A percentile compares a stretch with the other conserved stretches of the same genome.
phyloP scores from a whole-genome alignment of 78 protist genomes.

The Diacronema lutheri region DNA sequence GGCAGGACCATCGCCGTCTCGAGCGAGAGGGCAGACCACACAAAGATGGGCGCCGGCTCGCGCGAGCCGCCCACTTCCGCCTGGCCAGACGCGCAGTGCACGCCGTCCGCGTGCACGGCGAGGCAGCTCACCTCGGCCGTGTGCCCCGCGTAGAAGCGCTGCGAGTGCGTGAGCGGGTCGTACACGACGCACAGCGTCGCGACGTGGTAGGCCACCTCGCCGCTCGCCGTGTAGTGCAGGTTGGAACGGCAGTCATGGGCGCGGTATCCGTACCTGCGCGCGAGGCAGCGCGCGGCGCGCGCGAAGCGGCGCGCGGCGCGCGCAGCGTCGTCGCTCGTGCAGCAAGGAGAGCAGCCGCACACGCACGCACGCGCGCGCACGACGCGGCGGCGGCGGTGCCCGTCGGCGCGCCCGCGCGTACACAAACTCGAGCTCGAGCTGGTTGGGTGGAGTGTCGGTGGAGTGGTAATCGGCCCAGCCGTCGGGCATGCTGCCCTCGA shows the following conservation, averaged over 20 bases:
- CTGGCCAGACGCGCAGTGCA: slow-evolving; percentile 16
- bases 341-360: not conserved
- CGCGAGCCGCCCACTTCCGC: not conserved
- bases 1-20: not conserved
- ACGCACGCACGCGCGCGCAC: not conserved
- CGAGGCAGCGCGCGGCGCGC: not conserved
- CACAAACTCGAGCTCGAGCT: not conserved
- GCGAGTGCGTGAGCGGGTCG: not conserved
- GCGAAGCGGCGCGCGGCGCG: not conserved
- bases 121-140: not conserved
- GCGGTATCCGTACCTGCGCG: not conserved
- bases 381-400: not conserved
- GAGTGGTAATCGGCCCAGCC: not conserved
- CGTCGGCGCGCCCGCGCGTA: not conserved
- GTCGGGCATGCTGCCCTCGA: too few relatives aligned
- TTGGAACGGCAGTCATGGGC: not conserved
- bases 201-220: not conserved
- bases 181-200: slow-evolving; percentile 7
- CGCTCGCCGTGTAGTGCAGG: not conserved
- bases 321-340: not conserved
- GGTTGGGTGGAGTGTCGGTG: not conserved
- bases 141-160: slow-evolving; percentile 3
- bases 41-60: not conserved
- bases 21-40: not conserved
- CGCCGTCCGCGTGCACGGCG: slow-evolving; percentile 19